phyloP scores from a whole-genome alignment of 139 green algal genomes.

The Mychonastes homosphaera region DNA sequence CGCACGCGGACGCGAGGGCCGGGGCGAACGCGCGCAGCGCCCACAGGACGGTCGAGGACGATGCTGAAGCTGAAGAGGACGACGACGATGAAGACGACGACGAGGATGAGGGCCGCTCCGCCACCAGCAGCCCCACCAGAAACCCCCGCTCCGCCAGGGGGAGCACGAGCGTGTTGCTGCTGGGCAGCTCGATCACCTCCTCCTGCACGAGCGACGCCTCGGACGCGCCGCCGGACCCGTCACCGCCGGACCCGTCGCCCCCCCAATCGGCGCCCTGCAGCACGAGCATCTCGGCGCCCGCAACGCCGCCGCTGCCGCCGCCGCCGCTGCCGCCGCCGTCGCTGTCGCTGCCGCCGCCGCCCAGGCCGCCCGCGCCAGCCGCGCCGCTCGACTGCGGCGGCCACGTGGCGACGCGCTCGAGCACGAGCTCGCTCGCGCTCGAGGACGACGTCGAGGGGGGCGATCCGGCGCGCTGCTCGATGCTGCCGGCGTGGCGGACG shows the following conservation, averaged over 20 bases:
- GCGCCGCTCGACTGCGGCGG: too few relatives aligned
- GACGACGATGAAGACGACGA: neutral
- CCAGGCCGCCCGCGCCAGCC: neutral
- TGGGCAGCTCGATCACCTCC: conserved; percentile 46
- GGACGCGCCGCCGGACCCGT: too few relatives aligned
- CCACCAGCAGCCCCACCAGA: conserved; percentile 50
- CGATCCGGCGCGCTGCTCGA: too few relatives aligned
- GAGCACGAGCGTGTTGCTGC: conserved; percentile 41
- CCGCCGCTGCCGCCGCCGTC: neutral
- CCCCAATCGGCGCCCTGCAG: conserved; percentile 9
- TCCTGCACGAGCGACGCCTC: conserved; percentile 41
- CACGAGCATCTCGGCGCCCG: conserved; percentile 7
- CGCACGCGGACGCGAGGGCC: conserved; percentile 40
- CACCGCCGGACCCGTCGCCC: too few relatives aligned
- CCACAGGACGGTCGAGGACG: conserved; percentile 22
- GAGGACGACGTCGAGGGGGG: too few relatives aligned
- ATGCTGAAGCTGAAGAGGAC: neutral
- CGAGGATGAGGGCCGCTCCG: conserved; percentile 19
- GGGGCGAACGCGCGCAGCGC: conserved; percentile 33
- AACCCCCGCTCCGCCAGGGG: conserved; percentile 35
- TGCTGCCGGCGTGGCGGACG: too few relatives aligned
- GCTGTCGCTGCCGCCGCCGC: neutral
- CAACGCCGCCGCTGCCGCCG: neutral
- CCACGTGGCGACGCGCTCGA: too few relatives aligned
- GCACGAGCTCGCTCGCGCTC: too few relatives aligned